Evolutionary conservation across 768 basidiomycete genomes (phyloP), one percentile per base, ranked within the genome.

Genomic region (Suillus sp.): DNA sequence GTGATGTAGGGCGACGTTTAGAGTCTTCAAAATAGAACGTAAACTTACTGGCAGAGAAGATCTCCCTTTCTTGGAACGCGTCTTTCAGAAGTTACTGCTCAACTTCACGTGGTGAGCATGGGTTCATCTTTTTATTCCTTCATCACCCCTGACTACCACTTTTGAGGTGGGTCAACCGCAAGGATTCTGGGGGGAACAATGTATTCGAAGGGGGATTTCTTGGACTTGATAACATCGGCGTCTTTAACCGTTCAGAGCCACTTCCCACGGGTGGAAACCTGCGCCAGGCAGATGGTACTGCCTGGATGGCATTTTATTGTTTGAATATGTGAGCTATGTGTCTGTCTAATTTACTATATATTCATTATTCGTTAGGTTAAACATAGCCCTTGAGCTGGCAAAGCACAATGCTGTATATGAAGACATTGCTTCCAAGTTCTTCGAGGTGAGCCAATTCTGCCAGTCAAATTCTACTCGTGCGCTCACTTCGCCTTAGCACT

Each of bases 221-320:
- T 43, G 97, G 97, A 35, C 80, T 99, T 47, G 97, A 99, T 80
- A 99, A 99, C 71, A 99, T 99, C 65, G 95, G 95, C 14, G 87
- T 93, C 7, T 99, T 99, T 82, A 99, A 99, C 78, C 90, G 97
- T 54, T 97, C 95, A 2, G 97, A 99, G 75, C 93, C 95, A 32
- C 78, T 99, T 30, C 97, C 97, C 8, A 98, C 96, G 6, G 96
- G 96, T 38, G 97, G 97, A 10, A 86, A 79, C 20, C 81, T 99
- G 63, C 95, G 96, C 60, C 97, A 99, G 78, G 95, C 97, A 9
- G 97, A 99, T 73, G 96, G 96, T 10, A 99, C 97, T 7, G 94
- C 96, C 0, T 99, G 97, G 97, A 99, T 99, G 97, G 97, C 95
- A 37, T 99, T 99, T 80, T 99, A 96, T 77, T 95, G 90, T 68